phyloP scores from a whole-genome alignment of 2,329 filamentous ascomycete species.

The Falciphora oryzae region DNA sequence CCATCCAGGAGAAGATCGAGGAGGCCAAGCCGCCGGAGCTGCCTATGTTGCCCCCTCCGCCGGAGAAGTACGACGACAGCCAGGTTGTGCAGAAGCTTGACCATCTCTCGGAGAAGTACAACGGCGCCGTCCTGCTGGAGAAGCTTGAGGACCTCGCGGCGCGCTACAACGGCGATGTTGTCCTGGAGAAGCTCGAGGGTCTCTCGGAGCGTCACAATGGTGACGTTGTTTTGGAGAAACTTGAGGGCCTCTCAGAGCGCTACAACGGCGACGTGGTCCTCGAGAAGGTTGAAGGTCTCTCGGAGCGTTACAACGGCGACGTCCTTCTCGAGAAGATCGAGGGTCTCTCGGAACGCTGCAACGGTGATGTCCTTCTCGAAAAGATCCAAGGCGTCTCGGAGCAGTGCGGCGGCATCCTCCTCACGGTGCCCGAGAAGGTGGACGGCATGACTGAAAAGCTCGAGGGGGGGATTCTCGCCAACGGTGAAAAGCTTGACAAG shows the following conservation, averaged over 20 bases:
- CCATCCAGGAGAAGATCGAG: constrained; percentile 53
- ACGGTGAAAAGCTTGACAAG: constrained; percentile 4
- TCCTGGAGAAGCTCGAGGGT: constrained; percentile 11
- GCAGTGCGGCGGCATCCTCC: neutral
- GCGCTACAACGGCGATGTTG: constrained; percentile 48
- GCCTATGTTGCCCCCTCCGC: constrained; percentile 44
- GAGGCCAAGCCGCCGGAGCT: constrained; percentile 56
- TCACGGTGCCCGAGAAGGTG: neutral
- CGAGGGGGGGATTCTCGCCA: neutral
- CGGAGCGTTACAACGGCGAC: constrained; percentile 38
- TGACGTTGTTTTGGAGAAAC: constrained; percentile 46
- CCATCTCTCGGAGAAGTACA: constrained; percentile 38
- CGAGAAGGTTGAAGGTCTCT: constrained; percentile 50
- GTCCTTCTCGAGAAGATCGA: constrained; percentile 44
- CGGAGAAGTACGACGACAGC: constrained; percentile 61
- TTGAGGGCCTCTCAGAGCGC: constrained; percentile 51
- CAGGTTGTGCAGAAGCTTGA: constrained; percentile 54
- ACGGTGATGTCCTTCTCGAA: neutral
- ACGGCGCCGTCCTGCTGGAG: constrained; percentile 33
- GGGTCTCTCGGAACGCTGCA: neutral
- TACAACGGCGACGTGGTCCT: constrained; percentile 15
- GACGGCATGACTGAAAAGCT: neutral
- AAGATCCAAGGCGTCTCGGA: constrained; percentile 2
- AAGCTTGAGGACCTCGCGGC: constrained; percentile 54
- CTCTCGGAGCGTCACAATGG: constrained; percentile 6